Evolutionary conservation across 225 moss, liverwort and hornwort species (phyloP).

Genomic region (Lunularia cruciata): DNA sequence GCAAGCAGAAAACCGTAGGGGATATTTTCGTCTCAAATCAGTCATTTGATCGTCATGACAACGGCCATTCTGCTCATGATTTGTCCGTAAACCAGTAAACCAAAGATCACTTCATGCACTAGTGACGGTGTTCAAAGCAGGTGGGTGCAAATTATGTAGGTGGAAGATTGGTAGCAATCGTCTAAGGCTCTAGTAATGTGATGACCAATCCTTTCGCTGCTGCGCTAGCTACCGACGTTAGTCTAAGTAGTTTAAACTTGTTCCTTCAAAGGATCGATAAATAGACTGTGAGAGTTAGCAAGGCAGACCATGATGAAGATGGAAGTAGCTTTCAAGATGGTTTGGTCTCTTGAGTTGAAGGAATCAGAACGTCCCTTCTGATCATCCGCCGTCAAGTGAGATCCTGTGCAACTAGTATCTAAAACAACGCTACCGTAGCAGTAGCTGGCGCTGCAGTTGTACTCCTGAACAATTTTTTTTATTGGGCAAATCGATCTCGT

Average conservation of each 20-base stretch:
- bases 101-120: not conserved
- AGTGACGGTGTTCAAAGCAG: not conserved
- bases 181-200: not conserved
- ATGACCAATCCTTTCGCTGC: not conserved
- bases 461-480: slow-evolving; percentile 10
- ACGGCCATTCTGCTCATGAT: slow-evolving; percentile 1
- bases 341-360: not conserved
- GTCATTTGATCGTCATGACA: slow-evolving; percentile 6
- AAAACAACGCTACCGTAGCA: not conserved
- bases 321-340: not conserved
- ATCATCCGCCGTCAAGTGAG: not conserved
- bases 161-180: slow-evolving; percentile 6
- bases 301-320: not conserved
- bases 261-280: not conserved
- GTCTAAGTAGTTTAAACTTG: not conserved
- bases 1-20: not conserved
- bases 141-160: not conserved
- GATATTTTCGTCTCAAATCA: not conserved
- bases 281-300: not conserved
- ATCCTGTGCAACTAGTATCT: not conserved
- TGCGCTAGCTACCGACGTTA: not conserved
- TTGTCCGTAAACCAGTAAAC: not conserved
- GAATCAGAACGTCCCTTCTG: not conserved
- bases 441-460: not conserved
- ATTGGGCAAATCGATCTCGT: slow-evolving; percentile 15